Percentiles rank a stretch among this genome's conserved stretches.
These are phyloP conservation scores for Pelargonium cotyledonis DNA, from an alignment of 441 rosid species.

Conservation along the genomic window DNA sequence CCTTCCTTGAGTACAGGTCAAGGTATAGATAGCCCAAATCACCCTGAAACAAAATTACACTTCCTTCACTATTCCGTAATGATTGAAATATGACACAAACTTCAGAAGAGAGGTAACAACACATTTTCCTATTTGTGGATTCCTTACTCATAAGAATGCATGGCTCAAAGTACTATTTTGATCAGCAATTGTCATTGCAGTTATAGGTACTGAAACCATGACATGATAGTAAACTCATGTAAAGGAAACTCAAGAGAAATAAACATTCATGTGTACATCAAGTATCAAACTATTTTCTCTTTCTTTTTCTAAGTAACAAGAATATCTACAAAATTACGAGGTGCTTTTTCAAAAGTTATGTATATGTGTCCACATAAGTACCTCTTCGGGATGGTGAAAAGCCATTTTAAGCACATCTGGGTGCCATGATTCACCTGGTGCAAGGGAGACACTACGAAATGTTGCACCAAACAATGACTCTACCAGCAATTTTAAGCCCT, in stretches of 20 bases:
- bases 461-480: constrained; percentile 81
- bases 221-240: no score
- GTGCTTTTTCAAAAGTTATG: constrained; percentile 9
- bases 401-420: constrained; percentile 80
- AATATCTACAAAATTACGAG: background rate
- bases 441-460: constrained; percentile 49
- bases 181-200: no score
- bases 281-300: no score
- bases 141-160: no score
- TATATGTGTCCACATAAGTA: constrained; percentile 21
- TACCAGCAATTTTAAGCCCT: constrained; percentile 73
- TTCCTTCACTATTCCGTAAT: background rate
- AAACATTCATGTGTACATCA: no score
- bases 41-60: constrained; percentile 52
- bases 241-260: no score
- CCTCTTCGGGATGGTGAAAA: constrained; percentile 92
- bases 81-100: background rate
- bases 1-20: constrained; percentile 79
- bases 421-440: constrained; percentile 97
- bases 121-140: no score
- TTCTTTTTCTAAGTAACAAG: background rate
- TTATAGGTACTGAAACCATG: no score
- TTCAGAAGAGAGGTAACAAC: background rate
- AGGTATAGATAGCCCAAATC: constrained; percentile 87
- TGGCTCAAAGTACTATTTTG: no score